Evolutionary conservation across 148 eudicot species (phyloP).

Genomic region (Diospyros kaki): DNA sequence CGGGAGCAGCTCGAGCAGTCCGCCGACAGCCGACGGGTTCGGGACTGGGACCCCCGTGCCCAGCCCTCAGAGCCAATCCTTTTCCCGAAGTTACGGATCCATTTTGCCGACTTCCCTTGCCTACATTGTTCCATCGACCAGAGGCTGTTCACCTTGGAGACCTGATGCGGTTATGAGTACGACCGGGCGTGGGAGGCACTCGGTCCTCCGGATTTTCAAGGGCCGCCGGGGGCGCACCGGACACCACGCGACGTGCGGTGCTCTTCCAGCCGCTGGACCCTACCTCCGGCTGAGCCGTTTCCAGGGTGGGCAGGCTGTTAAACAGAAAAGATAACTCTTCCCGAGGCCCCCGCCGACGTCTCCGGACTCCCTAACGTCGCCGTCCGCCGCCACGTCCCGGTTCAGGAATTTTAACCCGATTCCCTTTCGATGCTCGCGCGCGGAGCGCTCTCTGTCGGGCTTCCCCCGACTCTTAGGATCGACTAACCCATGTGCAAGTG

Average conservation of each 20-base stretch:
- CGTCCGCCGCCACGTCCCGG: too few species aligned
- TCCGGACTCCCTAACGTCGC: slow-evolving; percentile 12
- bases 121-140: too few species aligned
- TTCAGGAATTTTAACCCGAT: too few species aligned
- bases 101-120: too few species aligned
- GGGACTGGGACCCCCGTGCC: too few species aligned
- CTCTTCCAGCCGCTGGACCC: background rate
- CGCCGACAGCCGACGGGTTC: too few species aligned
- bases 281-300: slow-evolving; percentile 9
- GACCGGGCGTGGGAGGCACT: slow-evolving; percentile 6
- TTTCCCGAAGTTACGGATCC: too few species aligned
- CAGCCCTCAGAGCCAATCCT: too few species aligned
- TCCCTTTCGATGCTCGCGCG: too few species aligned
- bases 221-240: background rate
- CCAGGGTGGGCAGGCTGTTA: slow-evolving; percentile 19
- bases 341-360: slow-evolving; percentile 54
- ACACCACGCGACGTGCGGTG: background rate
- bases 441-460: background rate
- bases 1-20: too few species aligned
- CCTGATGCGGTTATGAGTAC: too few species aligned
- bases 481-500: slow-evolving; percentile 43
- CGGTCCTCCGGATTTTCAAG: background rate
- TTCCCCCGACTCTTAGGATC: slow-evolving; percentile 10
- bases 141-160: too few species aligned
- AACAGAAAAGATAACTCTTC: slow-evolving; percentile 52